Base-by-base conservation (phyloP, 306 rosid species). In the Quercus glauca region DNA sequence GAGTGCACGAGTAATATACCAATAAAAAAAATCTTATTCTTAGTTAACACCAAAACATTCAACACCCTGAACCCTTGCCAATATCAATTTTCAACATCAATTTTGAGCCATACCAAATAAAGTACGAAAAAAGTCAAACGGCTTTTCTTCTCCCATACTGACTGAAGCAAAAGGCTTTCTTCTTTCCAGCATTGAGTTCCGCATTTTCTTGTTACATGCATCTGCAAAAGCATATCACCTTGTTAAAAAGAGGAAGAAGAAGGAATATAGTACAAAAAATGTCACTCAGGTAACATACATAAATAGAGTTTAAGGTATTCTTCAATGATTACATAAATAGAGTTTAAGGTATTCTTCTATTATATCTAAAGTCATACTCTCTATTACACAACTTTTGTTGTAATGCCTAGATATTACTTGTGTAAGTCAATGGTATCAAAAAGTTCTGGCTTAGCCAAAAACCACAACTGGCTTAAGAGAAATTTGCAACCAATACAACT, bases 51-150 rank as follows among this genome's bases (percentile, higher is more conserved):
- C 51, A 58, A 69, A 78, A 67, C 53, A 74, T 43, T 26, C 23
- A 57, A 65, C 23, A 45, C 2, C 28, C 9, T 68, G 19, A 49
- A 11, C 11, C 26, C 26, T 68, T 33, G 72, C 25, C 11, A 35
- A 35, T 19, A 41, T 17, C 20, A 11, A 49, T 73, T 59, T 52
- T 63, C 49, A 21, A 28, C 13, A 64, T 80, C 69, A 49, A 65
- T 43, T n/a, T 28, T 82, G 35, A 4, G 51, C 60, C 87, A 21
- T 88, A 90, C 99, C 99, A 75, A 94, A 79, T 31, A 94, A 82
- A 81, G 90, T 88, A 41, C 97, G 99, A 26, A 92, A 71, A 88
- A 94, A 92, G 75, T 92, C 92, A 79, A 94, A 92, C 15, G 95
- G 97, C 45, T 88, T 92, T 77, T 91, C 91, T 31, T 90, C 90